Percentiles rank a stretch among this genome's conserved stretches.
These are phyloP conservation scores for Thelonectria discophora DNA, from an alignment of 2,329 filamentous ascomycete genomes.

Conservation along the genomic window DNA sequence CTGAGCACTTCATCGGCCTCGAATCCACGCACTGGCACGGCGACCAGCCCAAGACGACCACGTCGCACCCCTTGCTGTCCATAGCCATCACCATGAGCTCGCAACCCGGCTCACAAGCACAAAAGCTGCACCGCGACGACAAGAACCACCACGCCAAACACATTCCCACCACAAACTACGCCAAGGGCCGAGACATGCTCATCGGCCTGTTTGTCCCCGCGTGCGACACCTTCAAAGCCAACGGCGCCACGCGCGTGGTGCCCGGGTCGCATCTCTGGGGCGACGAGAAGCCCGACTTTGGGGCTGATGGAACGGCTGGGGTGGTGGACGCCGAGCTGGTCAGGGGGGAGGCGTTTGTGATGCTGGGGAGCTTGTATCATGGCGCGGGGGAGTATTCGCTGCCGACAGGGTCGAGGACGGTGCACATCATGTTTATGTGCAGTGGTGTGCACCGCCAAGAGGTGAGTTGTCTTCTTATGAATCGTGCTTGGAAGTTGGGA, in stretches of 20 bases:
- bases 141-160: constrained; percentile 51
- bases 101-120: constrained; percentile 44
- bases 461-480: constrained; percentile 8
- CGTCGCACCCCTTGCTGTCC: constrained; percentile 48
- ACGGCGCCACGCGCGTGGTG: constrained; percentile 49
- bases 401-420: constrained; percentile 43
- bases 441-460: constrained; percentile 49
- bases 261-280: constrained; percentile 52
- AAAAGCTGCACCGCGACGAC: constrained; percentile 50
- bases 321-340: constrained; percentile 45
- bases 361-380: constrained; percentile 51
- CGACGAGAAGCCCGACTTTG: constrained; percentile 49
- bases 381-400: constrained; percentile 46
- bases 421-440: constrained; percentile 53
- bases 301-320: constrained; percentile 38
- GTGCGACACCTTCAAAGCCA: constrained; percentile 47
- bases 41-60: constrained; percentile 40
- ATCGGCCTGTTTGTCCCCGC: constrained; percentile 49
- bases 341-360: constrained; percentile 49
- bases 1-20: constrained; percentile 47
- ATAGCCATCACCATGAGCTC: constrained; percentile 50
- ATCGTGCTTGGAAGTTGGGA: accelerated
- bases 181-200: constrained; percentile 46
- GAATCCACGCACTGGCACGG: constrained; percentile 48
- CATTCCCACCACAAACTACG: constrained; percentile 18